Conservation (phyloP, 2,329 filamentous ascomycete species). For the Decorospora gaudefroyi region DNA sequence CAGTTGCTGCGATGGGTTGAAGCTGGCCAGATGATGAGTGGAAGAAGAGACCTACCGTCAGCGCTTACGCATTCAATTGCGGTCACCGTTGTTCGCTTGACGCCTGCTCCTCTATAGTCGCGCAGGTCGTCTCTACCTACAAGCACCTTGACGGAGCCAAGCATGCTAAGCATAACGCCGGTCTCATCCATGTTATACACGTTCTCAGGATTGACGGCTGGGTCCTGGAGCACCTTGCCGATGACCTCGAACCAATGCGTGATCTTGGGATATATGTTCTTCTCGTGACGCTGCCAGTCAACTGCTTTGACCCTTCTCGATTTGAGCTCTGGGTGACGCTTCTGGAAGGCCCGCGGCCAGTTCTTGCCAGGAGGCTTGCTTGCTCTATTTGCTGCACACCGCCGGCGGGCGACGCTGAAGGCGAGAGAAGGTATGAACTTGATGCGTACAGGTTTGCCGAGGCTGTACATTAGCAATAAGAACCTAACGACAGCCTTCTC, state of each 20-base stretch:
- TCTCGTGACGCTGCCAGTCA: constrained; percentile 24
- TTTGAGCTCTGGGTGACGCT: constrained; percentile 14
- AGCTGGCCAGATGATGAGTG: constrained; percentile 27
- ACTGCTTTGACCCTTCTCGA: constrained; percentile 17
- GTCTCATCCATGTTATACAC: too few species aligned
- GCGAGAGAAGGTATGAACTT: constrained; percentile 28
- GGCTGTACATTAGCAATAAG: constrained; percentile 21
- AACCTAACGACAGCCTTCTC: constrained; percentile 34
- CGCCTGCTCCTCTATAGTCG: too few species aligned
- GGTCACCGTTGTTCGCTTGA: too few species aligned
- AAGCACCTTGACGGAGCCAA: constrained; percentile 20
- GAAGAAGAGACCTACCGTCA: constrained; percentile 24
- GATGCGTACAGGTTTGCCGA: constrained; percentile 25
- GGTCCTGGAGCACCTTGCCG: constrained; percentile 10
- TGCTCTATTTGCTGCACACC: constrained; percentile 7
- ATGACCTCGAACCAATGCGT: constrained; percentile 18
- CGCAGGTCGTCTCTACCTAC: too few species aligned
- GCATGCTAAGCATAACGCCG: too few species aligned
- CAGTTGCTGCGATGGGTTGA: constrained; percentile 27
- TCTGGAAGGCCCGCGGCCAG: constrained; percentile 14
- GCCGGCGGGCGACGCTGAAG: constrained; percentile 15
- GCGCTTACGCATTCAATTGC: constrained; percentile 24
- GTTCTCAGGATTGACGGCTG: constrained; percentile 18
- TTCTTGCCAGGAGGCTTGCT: constrained; percentile 20
- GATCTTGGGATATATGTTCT: constrained; percentile 24